Conservation (phyloP, 2,329 filamentous ascomycete species). For the Colletotrichum magnum region DNA sequence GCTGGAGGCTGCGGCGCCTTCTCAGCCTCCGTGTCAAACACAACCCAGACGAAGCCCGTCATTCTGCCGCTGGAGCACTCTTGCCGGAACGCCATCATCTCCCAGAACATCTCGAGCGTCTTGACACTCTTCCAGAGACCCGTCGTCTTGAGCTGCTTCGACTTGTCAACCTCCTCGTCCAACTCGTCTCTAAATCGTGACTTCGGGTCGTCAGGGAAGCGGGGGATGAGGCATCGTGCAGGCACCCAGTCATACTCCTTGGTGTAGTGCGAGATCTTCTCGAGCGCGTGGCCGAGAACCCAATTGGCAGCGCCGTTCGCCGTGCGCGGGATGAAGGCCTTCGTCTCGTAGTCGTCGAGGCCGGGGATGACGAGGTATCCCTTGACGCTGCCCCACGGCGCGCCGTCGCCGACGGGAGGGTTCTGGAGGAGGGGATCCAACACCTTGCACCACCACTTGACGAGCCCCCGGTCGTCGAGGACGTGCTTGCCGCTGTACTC, state of each 20-base stretch:
- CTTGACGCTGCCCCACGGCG: constrained; percentile 65
- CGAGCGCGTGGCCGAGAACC: constrained; percentile 81
- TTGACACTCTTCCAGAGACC: constrained; percentile 88
- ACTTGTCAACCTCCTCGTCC: constrained; percentile 82
- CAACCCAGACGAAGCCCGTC: constrained; percentile 95
- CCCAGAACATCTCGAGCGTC: constrained; percentile 95
- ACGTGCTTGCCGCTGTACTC: constrained; percentile 91
- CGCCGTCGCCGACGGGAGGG: constrained; percentile 52
- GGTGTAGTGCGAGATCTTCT: constrained; percentile 72
- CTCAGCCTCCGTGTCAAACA: constrained; percentile 73
- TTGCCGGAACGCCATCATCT: constrained; percentile 96
- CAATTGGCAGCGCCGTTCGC: constrained; percentile 68
- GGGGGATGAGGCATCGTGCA: constrained; percentile 87
- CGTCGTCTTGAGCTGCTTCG: constrained; percentile 65
- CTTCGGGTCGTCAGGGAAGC: constrained; percentile 96
- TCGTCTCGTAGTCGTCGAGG: constrained; percentile 84
- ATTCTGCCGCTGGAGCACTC: constrained; percentile 94
- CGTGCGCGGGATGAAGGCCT: constrained; percentile 79
- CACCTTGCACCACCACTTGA: constrained; percentile 96
- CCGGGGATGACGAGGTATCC: constrained; percentile 92
- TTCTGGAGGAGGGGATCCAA: constrained; percentile 80
- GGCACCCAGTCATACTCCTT: constrained; percentile 74
- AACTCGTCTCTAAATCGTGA: constrained; percentile 89
- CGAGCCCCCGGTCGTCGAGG: constrained; percentile 87
- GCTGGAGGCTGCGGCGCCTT: constrained; percentile 14